Evolutionary conservation across 1,139 yeast species (phyloP).

Genomic region (Taiozyma onychis): DNA sequence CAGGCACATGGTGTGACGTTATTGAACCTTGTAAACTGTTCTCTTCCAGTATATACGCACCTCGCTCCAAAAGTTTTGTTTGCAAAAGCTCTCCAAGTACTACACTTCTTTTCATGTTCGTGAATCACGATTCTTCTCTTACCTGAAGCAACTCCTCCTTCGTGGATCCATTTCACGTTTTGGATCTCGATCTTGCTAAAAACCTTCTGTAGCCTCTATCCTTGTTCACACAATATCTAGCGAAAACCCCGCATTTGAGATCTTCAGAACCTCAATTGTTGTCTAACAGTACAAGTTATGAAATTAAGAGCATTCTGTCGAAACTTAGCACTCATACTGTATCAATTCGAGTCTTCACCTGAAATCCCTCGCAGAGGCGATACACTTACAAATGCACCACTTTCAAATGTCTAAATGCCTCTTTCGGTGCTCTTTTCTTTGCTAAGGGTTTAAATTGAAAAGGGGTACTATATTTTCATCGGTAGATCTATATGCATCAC

Average conservation of each 20-base stretch:
- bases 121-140: not conserved
- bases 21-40: not conserved
- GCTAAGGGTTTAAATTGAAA: not conserved
- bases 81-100: not conserved
- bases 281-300: not conserved
- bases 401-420: no score
- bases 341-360: no score
- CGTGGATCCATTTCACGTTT: not conserved
- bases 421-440: no score
- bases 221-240: not conserved
- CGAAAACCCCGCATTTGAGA: not conserved
- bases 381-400: no score
- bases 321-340: no score
- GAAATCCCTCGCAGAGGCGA: no score
- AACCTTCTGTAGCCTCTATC: not conserved
- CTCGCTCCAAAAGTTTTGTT: no score
- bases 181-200: not conserved
- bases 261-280: not conserved
- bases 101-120: not conserved
- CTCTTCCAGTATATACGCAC: not conserved
- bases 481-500: not conserved
- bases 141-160: not conserved
- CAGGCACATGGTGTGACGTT: not conserved
- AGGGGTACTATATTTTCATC: not conserved
- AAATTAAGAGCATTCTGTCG: no score